These are phyloP conservation scores for Cenchrus fungigraminus DNA, from an alignment of 176 grass and related monocot species.

Conservation along the genomic window DNA sequence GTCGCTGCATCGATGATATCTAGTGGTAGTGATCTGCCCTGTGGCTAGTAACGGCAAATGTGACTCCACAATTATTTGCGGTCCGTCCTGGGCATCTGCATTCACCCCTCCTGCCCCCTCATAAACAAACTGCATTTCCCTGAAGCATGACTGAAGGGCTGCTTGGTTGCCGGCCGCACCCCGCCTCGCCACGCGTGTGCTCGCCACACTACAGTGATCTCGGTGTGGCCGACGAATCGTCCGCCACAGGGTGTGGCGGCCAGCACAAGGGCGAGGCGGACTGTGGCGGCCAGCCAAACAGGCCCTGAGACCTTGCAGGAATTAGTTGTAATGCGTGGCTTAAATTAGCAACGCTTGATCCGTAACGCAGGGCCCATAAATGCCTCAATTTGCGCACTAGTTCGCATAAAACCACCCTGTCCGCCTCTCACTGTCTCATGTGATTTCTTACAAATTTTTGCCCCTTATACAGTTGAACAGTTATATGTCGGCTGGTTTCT, in stretches of 20 bases:
- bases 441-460: not conserved
- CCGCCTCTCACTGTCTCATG: not conserved
- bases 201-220: too few species aligned
- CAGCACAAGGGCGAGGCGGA: too few species aligned
- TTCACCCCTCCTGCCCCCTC: not conserved
- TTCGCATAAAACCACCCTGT: not conserved
- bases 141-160: not conserved
- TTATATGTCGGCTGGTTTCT: not conserved
- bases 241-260: too few species aligned
- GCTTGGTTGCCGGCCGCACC: too few species aligned
- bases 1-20: not conserved
- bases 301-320: slow-evolving; percentile 7
- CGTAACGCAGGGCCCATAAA: slow-evolving; percentile 4
- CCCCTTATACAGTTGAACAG: not conserved
- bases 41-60: not conserved
- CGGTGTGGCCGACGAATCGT: too few species aligned
- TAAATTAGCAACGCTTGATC: slow-evolving; percentile 15
- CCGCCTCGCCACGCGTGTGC: too few species aligned
- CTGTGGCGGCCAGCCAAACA: too few species aligned
- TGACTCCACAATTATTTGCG: slow-evolving; percentile 15
- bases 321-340: not conserved
- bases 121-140: slow-evolving; percentile 38
- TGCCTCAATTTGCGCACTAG: not conserved
- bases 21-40: not conserved
- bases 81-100: not conserved